Conservation (phyloP, 345 rosid genomes). For the Eucalyptus decipiens region DNA sequence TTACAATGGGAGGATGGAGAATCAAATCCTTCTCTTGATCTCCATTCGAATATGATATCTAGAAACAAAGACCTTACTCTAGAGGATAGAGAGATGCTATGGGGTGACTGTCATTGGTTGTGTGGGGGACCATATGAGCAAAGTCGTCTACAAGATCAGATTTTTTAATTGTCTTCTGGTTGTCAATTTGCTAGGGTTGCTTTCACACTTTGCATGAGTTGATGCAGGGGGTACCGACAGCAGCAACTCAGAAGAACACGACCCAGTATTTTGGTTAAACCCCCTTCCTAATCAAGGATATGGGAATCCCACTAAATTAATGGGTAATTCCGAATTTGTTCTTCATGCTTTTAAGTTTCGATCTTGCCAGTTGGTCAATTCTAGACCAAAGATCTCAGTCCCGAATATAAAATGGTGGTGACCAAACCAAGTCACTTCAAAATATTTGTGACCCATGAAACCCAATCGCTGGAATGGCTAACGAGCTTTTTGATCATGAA, state of each 20-base stretch:
- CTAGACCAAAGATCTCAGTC: neutral
- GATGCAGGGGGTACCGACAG: neutral
- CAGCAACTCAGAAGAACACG: neutral
- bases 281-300: neutral
- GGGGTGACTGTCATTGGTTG: neutral
- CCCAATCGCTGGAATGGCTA: fast-evolving
- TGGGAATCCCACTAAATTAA: neutral
- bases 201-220: neutral
- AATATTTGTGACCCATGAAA: neutral
- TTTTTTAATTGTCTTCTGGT: neutral
- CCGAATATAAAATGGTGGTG: neutral
- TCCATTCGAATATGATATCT: neutral
- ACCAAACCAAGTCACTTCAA: neutral
- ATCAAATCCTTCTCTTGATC: neutral
- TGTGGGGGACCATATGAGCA: neutral
- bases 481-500: neutral
- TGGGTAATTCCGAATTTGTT: neutral
- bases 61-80: neutral
- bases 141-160: neutral
- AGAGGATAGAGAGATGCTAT: neutral
- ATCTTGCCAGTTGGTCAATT: neutral
- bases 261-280: neutral
- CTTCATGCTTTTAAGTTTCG: neutral
- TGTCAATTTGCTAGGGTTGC: neutral
- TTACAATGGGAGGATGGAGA: neutral